A percentile compares a stretch with the other conserved stretches of the same genome.
Conservation (phyloP, 1,139 yeast species). For the Kodamaea alishanica region DNA sequence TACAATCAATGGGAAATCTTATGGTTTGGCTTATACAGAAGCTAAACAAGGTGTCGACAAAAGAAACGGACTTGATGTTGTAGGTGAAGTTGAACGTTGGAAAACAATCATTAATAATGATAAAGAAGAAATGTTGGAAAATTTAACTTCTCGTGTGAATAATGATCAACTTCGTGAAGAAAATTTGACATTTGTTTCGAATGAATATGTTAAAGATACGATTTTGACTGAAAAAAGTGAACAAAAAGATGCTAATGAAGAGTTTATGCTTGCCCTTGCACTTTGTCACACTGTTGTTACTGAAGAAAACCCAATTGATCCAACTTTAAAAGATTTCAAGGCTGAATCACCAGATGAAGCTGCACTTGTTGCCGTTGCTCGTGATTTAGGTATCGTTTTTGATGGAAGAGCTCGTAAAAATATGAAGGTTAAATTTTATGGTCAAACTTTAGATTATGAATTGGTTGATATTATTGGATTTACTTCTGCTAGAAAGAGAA, state of each 20-base stretch:
- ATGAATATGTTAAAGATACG: constrained; percentile 47
- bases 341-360: constrained; percentile 99
- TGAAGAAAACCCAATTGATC: constrained; percentile 60
- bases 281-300: constrained; percentile 91
- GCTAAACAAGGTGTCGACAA: constrained; percentile 91
- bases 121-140: constrained; percentile 59
- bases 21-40: constrained; percentile 94
- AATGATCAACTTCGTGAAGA: constrained; percentile 63
- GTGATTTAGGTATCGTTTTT: constrained; percentile 87
- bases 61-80: constrained; percentile 78
- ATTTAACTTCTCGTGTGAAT: constrained; percentile 42
- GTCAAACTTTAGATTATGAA: constrained; percentile 66
- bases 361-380: constrained; percentile 88
- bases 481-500: constrained; percentile 84
- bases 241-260: constrained; percentile 65
- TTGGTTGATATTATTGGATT: constrained; percentile 77
- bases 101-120: constrained; percentile 59
- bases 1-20: constrained; percentile 79
- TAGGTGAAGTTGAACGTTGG: constrained; percentile 65
- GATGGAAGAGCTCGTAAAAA: constrained; percentile 71
- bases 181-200: constrained; percentile 74
- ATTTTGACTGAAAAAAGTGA: constrained; percentile 35
- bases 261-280: constrained; percentile 84
- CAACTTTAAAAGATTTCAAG: constrained; percentile 55
- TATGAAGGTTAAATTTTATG: constrained; percentile 68